These are phyloP conservation scores for Gossypium lobatum DNA, from an alignment of 441 rosid genomes.

Conservation along the genomic window DNA sequence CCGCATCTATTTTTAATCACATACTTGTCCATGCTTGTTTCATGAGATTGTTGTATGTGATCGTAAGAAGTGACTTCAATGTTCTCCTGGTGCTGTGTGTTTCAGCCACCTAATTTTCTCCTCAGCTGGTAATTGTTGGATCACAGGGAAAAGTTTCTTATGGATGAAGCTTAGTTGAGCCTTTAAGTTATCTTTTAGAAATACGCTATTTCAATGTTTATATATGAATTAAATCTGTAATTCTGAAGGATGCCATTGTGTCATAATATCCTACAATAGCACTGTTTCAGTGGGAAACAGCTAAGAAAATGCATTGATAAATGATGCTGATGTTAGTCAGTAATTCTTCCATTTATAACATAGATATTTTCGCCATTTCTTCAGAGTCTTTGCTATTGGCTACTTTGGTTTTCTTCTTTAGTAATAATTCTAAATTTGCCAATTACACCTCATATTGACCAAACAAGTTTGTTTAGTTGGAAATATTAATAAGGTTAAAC, in stretches of 20 bases:
- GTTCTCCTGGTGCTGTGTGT: background rate
- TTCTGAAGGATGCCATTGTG: background rate
- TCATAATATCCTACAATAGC: background rate
- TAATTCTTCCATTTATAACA: background rate
- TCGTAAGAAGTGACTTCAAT: background rate
- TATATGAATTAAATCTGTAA: background rate
- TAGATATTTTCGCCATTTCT: background rate
- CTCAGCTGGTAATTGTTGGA: background rate
- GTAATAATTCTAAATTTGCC: background rate
- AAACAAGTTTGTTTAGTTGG: background rate
- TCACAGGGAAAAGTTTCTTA: background rate
- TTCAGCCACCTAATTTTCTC: background rate
- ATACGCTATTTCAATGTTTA: background rate
- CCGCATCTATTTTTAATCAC: background rate
- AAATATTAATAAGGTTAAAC: background rate
- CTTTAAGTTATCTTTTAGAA: background rate
- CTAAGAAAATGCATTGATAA: background rate
- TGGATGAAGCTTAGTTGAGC: background rate
- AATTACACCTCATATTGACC: background rate
- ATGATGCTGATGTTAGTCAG: background rate
- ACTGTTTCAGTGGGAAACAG: background rate
- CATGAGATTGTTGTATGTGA: background rate
- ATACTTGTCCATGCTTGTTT: background rate
- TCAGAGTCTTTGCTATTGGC: background rate
- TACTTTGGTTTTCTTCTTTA: background rate